Percentiles rank a stretch among this genome's conserved stretches.
Evolutionary conservation across 257 asterid genomes (phyloP).

Genomic region (Thymus quinquecostatus): DNA sequence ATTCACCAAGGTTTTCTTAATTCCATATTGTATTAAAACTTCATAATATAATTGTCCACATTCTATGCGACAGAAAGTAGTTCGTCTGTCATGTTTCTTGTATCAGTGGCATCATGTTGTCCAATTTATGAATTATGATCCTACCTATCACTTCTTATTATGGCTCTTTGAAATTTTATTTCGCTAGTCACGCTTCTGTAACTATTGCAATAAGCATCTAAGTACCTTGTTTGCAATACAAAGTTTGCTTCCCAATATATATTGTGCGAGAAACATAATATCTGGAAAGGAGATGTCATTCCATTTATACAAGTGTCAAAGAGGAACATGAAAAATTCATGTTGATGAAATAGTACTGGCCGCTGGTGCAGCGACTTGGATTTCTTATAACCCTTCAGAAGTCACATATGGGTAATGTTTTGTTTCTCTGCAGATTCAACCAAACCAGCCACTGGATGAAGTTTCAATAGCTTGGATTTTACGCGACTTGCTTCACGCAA

Average conservation of each 20-base stretch:
- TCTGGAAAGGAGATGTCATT: background rate
- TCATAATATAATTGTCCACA: background rate
- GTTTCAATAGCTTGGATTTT: slow-evolving; percentile 91
- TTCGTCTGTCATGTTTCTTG: slow-evolving; percentile 12
- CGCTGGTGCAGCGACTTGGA: background rate
- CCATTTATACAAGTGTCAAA: background rate
- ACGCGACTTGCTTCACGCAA: slow-evolving; percentile 93
- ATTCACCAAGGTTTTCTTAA: slow-evolving; percentile 10
- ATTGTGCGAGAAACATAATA: slow-evolving; percentile 13
- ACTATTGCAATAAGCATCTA: slow-evolving; percentile 5
- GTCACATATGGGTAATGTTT: slow-evolving; percentile 24
- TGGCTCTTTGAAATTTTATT: background rate
- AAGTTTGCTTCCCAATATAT: slow-evolving; percentile 4
- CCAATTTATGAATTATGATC: slow-evolving; percentile 12
- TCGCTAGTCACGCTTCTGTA: background rate
- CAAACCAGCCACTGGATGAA: slow-evolving; percentile 96
- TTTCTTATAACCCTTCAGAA: slow-evolving; percentile 4
- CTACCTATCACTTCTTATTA: slow-evolving; percentile 6
- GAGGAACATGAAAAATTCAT: slow-evolving; percentile 22
- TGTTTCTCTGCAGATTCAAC: slow-evolving; percentile 75
- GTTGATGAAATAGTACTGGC: slow-evolving; percentile 4
- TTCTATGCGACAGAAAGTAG: slow-evolving; percentile 16
- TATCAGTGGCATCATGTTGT: slow-evolving; percentile 18
- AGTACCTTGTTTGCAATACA: background rate
- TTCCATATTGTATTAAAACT: background rate